Base-by-base conservation (phyloP, 2,329 filamentous ascomycete genomes). In the Sporothrix sp. region DNA sequence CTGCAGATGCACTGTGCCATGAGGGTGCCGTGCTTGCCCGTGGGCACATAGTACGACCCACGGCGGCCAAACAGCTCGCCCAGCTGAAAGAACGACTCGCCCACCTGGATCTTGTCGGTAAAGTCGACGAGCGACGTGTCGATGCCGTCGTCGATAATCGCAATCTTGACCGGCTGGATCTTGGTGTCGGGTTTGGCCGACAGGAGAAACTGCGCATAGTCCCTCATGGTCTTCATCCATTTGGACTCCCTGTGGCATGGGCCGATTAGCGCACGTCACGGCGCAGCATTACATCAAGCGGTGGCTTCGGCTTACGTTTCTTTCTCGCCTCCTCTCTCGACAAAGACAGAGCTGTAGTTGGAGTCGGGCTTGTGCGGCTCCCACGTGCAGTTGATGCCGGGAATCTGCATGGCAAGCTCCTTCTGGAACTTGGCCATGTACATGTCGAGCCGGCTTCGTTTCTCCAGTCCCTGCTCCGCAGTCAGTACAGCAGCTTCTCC, bases 141-240 rank as follows among this genome's bases (percentile, higher is more conserved):
- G 45, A 51, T 49, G n/a, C 52, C 49, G 40, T 51, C 49, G 40
- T 54, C 52, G 35, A 51, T 51, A 35, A 49, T 42, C 4, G 52
- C 52, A 20, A 51, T 51, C 33, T 50, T 45, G 48, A 51, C 36
- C 4, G 48, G 48, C 38, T 21, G n/a, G 4, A 50, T 38, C 6
- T 13, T n/a, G 27, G 6, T 7, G 35, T 14, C 14, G 9, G 42
- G 44, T 20, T 50, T 43, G 33, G 14, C 32, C 6, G n/a, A 28
- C 25, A 6, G n/a, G 30, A 54, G 44, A 21, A 51, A 48, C 9
- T 23, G 10, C 11, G 48, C 48, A 39, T 51, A 54, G 13, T 38
- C 25, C 14, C 35, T 27, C 48, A 54, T 44, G 1, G 32, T 6
- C 43, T 11, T 25, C 47, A 51, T 51, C 52, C 52, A 54, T 25